Evolutionary conservation across 2,329 filamentous ascomycete species (phyloP).

Genomic region (Colletotrichum cereale): DNA sequence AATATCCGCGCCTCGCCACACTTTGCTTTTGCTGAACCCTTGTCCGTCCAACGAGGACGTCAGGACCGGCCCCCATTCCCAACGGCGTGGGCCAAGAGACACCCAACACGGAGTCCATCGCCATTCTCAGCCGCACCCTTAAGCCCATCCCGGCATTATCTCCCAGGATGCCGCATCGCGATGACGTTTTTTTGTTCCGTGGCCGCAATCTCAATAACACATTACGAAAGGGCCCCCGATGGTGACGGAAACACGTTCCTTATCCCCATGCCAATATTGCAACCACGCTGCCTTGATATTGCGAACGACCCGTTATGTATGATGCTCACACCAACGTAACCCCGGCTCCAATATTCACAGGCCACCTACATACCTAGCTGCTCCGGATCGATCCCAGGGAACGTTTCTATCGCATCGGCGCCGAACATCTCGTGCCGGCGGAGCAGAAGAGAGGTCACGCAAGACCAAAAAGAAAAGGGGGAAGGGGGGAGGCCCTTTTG

Average conservation of each 20-base stretch:
- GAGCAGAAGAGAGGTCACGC: background rate
- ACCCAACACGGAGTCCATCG: constrained; percentile 30
- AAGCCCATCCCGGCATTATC: constrained; percentile 32
- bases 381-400: constrained; percentile 7
- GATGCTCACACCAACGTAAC: background rate
- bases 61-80: constrained; percentile 33
- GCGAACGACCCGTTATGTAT: background rate
- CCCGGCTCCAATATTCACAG: constrained; percentile 29
- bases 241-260: constrained; percentile 22
- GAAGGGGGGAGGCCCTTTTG: constrained; percentile 10
- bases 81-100: constrained; percentile 30
- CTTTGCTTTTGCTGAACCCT: constrained; percentile 33
- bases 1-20: constrained; percentile 33
- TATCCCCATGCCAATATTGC: constrained; percentile 33
- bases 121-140: constrained; percentile 37
- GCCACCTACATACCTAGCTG: constrained; percentile 14
- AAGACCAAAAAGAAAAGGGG: background rate
- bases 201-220: constrained; percentile 19
- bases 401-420: constrained; percentile 23
- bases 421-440: constrained; percentile 1
- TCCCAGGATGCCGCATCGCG: constrained; percentile 25
- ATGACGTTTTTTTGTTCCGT: constrained; percentile 40
- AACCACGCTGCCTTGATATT: constrained; percentile 24
- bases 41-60: constrained; percentile 35
- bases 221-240: constrained; percentile 27